Conservation (phyloP, 768 basidiomycete species). For the Mrakia blollopis region DNA sequence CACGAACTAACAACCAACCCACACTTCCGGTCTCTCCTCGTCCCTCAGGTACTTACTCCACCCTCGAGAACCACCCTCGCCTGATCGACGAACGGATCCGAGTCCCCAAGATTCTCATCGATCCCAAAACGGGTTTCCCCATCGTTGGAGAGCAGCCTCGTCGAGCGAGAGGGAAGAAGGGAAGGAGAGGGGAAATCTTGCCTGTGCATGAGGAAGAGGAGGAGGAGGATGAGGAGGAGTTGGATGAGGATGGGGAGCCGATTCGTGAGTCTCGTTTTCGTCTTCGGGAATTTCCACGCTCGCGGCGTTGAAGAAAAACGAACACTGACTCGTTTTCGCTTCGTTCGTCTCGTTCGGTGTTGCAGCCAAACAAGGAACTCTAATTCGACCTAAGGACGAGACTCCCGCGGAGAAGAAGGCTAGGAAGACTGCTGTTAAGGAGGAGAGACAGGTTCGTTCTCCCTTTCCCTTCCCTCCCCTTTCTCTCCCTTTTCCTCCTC, state of each 20-base stretch:
- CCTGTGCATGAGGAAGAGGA: constrained; percentile 33
- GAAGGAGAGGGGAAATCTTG: constrained; percentile 3
- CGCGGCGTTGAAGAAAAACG: too few relatives aligned
- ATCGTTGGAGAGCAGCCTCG: constrained; percentile 45
- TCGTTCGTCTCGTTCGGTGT: constrained; percentile 20
- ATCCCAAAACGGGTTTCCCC: constrained; percentile 74
- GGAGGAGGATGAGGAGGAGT: constrained; percentile 42
- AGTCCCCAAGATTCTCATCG: constrained; percentile 62
- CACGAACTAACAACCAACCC: too few relatives aligned
- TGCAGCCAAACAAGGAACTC: constrained; percentile 49
- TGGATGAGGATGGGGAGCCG: constrained; percentile 40
- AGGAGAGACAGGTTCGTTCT: constrained; percentile 44
- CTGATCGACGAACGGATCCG: constrained; percentile 62
- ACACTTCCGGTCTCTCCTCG: neutral
- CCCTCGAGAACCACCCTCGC: constrained; percentile 92
- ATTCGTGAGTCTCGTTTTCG: neutral
- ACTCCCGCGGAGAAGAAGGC: constrained; percentile 50
- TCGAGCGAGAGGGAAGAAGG: constrained; percentile 18
- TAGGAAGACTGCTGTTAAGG: constrained; percentile 49
- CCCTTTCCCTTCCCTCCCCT: neutral
- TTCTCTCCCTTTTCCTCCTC: neutral
- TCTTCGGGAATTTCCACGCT: neutral
- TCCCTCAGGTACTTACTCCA: constrained; percentile 80
- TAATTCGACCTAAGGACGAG: constrained; percentile 70
- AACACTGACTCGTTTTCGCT: neutral